Percentiles rank a stretch among this genome's conserved stretches.
Evolutionary conservation across 768 basidiomycete species (phyloP).

Genomic region (Sporobolomyces pararoseus): DNA sequence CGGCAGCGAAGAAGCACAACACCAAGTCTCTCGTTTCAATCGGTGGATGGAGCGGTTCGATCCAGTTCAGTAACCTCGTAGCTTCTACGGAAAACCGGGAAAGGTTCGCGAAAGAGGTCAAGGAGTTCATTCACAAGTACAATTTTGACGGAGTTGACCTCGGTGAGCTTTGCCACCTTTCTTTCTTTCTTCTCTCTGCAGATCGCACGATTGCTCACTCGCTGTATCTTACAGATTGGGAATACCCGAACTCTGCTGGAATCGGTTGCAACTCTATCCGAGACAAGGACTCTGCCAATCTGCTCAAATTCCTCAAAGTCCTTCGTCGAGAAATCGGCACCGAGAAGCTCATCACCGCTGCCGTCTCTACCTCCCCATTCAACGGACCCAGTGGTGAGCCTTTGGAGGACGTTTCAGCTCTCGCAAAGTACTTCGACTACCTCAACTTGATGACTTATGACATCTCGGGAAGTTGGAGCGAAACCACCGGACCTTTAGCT

Average conservation of each 20-base stretch:
- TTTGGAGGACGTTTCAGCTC: constrained; percentile 62
- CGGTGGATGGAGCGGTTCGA: constrained; percentile 84
- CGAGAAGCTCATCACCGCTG: constrained; percentile 66
- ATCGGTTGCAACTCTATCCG: constrained; percentile 57
- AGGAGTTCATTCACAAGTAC: constrained; percentile 56
- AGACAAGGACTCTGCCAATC: constrained; percentile 65
- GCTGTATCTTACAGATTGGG: constrained; percentile 50
- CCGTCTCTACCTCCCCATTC: constrained; percentile 70
- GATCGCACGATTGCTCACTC: background rate
- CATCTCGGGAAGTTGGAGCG: constrained; percentile 6
- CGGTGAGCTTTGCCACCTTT: background rate
- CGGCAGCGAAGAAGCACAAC: background rate
- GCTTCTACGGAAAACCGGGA: constrained; percentile 55
- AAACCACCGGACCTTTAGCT: constrained; percentile 68
- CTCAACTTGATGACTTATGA: constrained; percentile 67
- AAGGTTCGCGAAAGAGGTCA: constrained; percentile 63
- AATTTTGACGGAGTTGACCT: constrained; percentile 83
- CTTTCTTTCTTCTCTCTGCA: no score
- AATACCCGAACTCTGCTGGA: constrained; percentile 63
- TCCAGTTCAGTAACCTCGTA: constrained; percentile 73
- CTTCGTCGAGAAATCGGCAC: constrained; percentile 63
- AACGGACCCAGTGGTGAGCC: constrained; percentile 60
- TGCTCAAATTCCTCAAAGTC: constrained; percentile 66
- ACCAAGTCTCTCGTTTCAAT: constrained; percentile 70
- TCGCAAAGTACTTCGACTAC: constrained; percentile 73